Percentiles rank a stretch among this genome's conserved stretches.
Evolutionary conservation across 164 flowering plant species (phyloP).

Genomic region (Magnolia changhungtana): DNA sequence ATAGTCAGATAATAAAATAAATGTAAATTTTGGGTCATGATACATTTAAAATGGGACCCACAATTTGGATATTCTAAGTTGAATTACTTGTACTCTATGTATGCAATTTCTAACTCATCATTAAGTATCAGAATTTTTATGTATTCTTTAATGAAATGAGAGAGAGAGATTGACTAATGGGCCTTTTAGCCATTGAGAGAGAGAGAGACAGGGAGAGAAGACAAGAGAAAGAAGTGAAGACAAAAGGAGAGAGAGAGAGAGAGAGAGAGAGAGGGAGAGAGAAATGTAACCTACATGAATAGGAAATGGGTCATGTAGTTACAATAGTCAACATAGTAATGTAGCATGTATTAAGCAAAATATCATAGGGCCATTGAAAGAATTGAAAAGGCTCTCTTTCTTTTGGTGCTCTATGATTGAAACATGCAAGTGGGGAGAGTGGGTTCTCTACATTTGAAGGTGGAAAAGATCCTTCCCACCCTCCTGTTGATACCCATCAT

Average conservation of each 20-base stretch:
- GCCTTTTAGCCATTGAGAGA: not conserved
- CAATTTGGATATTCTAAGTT: too few species aligned
- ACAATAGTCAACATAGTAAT: constrained; percentile 48
- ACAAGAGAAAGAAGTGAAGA: not conserved
- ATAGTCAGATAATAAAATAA: too few species aligned
- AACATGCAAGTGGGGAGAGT: constrained; percentile 24
- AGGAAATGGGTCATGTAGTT: not conserved
- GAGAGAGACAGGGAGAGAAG: not conserved
- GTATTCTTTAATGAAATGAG: not conserved
- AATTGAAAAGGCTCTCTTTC: constrained; percentile 2
- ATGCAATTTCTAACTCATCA: too few species aligned
- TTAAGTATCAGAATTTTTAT: not conserved
- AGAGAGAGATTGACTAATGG: not conserved
- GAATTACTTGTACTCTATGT: too few species aligned
- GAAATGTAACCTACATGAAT: not conserved
- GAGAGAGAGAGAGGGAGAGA: not conserved
- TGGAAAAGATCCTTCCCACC: constrained; percentile 7
- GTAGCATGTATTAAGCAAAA: constrained; percentile 17
- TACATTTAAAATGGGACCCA: too few species aligned
- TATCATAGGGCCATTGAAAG: constrained; percentile 17
- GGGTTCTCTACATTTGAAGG: not conserved
- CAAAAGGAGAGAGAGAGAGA: not conserved
- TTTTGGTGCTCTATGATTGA: constrained; percentile 34
- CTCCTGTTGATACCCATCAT: constrained; percentile 35
- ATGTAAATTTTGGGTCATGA: too few species aligned